Percentiles rank a stretch among this genome's conserved stretches.
phyloP scores from a whole-genome alignment of 2,329 filamentous ascomycete genomes.

The Cytospora piceae region DNA sequence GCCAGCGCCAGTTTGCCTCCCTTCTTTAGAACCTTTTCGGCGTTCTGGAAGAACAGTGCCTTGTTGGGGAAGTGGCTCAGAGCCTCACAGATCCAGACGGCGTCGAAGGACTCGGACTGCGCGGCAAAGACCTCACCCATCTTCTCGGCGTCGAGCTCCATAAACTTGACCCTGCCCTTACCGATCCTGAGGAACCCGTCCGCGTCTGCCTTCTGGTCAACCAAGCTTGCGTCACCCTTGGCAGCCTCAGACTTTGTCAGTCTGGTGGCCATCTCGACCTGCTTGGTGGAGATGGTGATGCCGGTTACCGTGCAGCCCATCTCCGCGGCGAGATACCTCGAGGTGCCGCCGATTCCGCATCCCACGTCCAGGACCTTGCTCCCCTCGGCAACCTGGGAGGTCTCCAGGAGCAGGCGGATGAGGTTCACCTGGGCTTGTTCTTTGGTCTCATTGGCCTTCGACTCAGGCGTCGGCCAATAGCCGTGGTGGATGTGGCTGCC shows the following conservation, averaged over 20 bases:
- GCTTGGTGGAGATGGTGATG: constrained; percentile 62
- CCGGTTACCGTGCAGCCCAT: constrained; percentile 59
- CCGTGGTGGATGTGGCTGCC: constrained; percentile 68
- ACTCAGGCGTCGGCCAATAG: constrained; percentile 56
- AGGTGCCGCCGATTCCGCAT: constrained; percentile 64
- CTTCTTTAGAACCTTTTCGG: constrained; percentile 49
- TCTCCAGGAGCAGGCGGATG: constrained; percentile 57
- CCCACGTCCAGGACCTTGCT: constrained; percentile 61
- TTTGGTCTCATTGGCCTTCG: constrained; percentile 55
- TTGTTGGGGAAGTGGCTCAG: constrained; percentile 65
- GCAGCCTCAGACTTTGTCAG: constrained; percentile 46
- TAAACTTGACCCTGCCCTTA: constrained; percentile 54
- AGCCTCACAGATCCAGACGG: constrained; percentile 66
- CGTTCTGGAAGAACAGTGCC: constrained; percentile 60
- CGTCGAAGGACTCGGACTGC: constrained; percentile 50
- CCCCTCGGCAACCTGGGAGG: constrained; percentile 44
- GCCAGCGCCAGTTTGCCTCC: constrained; percentile 60
- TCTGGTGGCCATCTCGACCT: constrained; percentile 61
- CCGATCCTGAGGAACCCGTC: constrained; percentile 46
- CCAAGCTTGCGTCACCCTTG: constrained; percentile 27
- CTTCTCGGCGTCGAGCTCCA: constrained; percentile 64
- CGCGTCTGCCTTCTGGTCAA: constrained; percentile 32
- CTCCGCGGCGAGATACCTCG: constrained; percentile 56
- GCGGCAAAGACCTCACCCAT: constrained; percentile 57
- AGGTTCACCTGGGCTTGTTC: constrained; percentile 61